Percentiles rank a stretch among this genome's conserved stretches.
These are phyloP conservation scores for Melanopsichium pennsylvanicum DNA, from an alignment of 1,284 basidiomycete species.

Conservation along the genomic window DNA sequence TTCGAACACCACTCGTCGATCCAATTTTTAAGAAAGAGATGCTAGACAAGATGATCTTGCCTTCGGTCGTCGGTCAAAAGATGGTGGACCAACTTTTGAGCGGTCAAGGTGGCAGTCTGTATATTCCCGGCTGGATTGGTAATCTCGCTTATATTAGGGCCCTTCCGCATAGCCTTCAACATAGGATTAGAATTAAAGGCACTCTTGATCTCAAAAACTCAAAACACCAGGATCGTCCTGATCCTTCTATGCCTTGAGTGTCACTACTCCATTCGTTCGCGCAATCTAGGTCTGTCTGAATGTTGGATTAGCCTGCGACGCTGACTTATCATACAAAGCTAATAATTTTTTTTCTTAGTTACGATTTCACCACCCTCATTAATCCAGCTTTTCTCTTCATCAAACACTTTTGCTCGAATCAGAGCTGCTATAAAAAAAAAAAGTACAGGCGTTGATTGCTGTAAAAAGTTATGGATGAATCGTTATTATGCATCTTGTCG, in stretches of 20 bases:
- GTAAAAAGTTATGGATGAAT: too few species aligned
- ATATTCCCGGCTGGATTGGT: conserved; percentile 37
- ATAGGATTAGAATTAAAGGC: conserved; percentile 10
- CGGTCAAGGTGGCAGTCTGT: conserved; percentile 34
- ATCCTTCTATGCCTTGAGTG: conserved; percentile 12
- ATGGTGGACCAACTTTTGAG: conserved; percentile 29
- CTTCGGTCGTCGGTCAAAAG: conserved; percentile 5
- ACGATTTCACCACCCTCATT: too few species aligned
- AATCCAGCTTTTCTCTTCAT: too few species aligned
- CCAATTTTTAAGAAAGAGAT: conserved; percentile 6
- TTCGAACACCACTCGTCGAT: conserved; percentile 4
- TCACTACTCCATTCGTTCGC: too few species aligned
- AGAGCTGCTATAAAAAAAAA: too few species aligned
- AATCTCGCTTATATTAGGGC: conserved; percentile 18
- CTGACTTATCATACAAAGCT: too few species aligned
- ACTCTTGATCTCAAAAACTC: conserved; percentile 14
- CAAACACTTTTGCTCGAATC: too few species aligned
- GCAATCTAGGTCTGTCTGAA: too few species aligned
- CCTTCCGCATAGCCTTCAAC: conserved; percentile 20
- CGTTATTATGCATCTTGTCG: too few species aligned
- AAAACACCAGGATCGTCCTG: conserved; percentile 4
- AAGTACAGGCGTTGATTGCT: too few species aligned
- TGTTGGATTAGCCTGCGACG: too few species aligned
- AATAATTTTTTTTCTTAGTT: too few species aligned
- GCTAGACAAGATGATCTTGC: conserved; percentile 23